Percentiles rank a stretch among this genome's conserved stretches.
Evolutionary conservation across 169 alveolate genomes (phyloP).

Genomic region (Besnoitia besnoiti): DNA sequence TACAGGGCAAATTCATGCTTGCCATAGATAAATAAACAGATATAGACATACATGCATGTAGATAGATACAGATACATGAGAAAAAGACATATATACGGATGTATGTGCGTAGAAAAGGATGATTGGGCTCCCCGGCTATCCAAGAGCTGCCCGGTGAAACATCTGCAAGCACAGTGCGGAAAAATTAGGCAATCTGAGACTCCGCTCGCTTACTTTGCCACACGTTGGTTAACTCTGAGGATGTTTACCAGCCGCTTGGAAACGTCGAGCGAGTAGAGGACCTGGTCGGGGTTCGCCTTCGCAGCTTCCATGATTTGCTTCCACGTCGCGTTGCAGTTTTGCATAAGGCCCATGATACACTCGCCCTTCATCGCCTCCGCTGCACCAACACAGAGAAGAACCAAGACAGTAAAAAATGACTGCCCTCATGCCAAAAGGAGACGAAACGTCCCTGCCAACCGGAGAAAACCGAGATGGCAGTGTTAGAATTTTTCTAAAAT

Average conservation of each 20-base stretch:
- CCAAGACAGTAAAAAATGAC: background rate
- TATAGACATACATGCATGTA: too few species aligned
- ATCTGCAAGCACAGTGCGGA: too few species aligned
- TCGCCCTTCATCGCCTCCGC: slow-evolving; percentile 27
- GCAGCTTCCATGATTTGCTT: slow-evolving; percentile 22
- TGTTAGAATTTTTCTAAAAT: background rate
- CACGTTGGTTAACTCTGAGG: slow-evolving; percentile 48
- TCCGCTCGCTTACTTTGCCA: slow-evolving; percentile 37
- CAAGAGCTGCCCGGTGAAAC: too few species aligned
- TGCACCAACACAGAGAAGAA: background rate
- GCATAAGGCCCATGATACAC: slow-evolving; percentile 49
- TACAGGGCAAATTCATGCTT: too few species aligned
- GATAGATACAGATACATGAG: too few species aligned
- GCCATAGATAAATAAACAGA: too few species aligned
- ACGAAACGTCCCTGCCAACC: background rate
- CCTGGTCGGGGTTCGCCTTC: background rate
- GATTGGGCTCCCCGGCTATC: too few species aligned
- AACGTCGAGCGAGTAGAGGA: slow-evolving; percentile 20
- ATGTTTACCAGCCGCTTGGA: slow-evolving; percentile 53
- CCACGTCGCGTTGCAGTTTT: slow-evolving; percentile 19
- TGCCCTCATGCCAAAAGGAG: background rate
- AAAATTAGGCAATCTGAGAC: background rate
- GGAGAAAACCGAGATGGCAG: background rate
- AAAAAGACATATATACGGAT: too few species aligned
- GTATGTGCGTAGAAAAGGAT: too few species aligned